Percentiles rank a stretch among this genome's conserved stretches.
phyloP scores from a whole-genome alignment of 352 stramenopile species.

The Pythium vanterpoolii region DNA sequence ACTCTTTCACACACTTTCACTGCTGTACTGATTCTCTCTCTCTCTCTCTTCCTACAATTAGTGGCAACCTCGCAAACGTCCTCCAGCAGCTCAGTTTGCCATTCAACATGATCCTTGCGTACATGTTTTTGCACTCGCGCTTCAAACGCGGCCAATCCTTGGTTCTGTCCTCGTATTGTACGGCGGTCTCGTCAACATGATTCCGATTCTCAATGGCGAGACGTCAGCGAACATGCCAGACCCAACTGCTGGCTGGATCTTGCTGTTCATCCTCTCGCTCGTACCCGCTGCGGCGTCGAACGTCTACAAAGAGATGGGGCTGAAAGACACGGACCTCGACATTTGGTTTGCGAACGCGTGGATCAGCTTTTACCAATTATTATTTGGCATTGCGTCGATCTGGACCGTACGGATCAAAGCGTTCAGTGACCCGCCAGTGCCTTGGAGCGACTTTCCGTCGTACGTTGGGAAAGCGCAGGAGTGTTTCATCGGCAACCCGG shows the following conservation, averaged over 20 bases:
- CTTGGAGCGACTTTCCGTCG: conserved; percentile 59
- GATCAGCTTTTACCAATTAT: conserved; percentile 82
- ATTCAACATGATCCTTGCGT: conserved; percentile 85
- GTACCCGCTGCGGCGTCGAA: conserved; percentile 72
- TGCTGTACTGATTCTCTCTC: too few species aligned
- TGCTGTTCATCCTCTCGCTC: conserved; percentile 76
- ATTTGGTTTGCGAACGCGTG: conserved; percentile 88
- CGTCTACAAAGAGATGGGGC: conserved; percentile 87
- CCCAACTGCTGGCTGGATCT: conserved; percentile 70
- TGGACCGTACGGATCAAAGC: conserved; percentile 79
- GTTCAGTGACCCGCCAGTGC: conserved; percentile 74
- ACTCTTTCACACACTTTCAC: too few species aligned
- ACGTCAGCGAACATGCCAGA: conserved; percentile 70
- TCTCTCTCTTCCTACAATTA: conserved; percentile 15
- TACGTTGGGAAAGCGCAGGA: conserved; percentile 68
- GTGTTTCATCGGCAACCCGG: conserved; percentile 71
- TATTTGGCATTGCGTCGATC: conserved; percentile 65
- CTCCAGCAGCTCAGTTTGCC: conserved; percentile 81
- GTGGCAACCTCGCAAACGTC: conserved; percentile 83
- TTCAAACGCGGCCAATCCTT: conserved; percentile 87
- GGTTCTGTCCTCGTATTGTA: conserved; percentile 85
- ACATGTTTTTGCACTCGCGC: conserved; percentile 68
- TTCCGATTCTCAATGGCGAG: conserved; percentile 66
- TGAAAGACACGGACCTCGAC: conserved; percentile 86
- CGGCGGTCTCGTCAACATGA: conserved; percentile 81